Evolutionary conservation across 139 green algal genomes (phyloP), one percentile per base, ranked within the genome.

Genomic region (Chlamydomonas asymmetrica): DNA sequence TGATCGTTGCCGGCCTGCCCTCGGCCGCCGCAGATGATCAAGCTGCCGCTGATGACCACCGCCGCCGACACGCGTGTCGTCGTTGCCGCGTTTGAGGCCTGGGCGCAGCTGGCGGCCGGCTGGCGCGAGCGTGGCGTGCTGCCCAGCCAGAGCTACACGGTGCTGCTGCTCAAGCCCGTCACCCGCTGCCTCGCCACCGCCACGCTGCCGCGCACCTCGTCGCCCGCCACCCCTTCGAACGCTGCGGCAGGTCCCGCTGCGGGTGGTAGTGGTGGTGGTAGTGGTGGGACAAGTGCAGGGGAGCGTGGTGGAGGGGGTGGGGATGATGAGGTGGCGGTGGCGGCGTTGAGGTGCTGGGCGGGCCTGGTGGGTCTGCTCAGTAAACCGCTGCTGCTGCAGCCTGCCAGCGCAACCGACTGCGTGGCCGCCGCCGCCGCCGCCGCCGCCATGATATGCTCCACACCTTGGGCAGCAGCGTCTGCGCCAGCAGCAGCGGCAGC

Each of bases 291-390:
- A 23, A 4, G 40, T n/a, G 8, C 2, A 40, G 67, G 70, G 70
- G 56, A 32, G 22, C 70, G 56, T 2, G 70, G n/a, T n/a, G n/a
- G n/a, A 23, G 4, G 40, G n/a, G 8, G 0, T 40, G 67, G 70
- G 70, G 56, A 32, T 8, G 56, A 56, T 2, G 70, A 48, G 20
- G 57, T 76, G 25, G 56, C 40, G 7, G 0, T 0, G 2, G 70
- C 70, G 4, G 70, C 70, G n/a, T 57, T 76, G 8, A 7, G 29
- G 4, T 60, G 29, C 31, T 76, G 70, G 70, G 40, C 29, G 70
- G 3, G 48, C 41, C 56, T 76, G 31, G 29, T 76, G 22, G 27
- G 27, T 39, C 57, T 60, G 8, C 56, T 76, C 27, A 7, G 34
- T 1, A 27, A 5, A 29, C 57, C 70, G 31, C n/a, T n/a, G n/a